These are phyloP conservation scores for Acorus calamus DNA, from an alignment of 106 monocot genomes.

Conservation along the genomic window DNA sequence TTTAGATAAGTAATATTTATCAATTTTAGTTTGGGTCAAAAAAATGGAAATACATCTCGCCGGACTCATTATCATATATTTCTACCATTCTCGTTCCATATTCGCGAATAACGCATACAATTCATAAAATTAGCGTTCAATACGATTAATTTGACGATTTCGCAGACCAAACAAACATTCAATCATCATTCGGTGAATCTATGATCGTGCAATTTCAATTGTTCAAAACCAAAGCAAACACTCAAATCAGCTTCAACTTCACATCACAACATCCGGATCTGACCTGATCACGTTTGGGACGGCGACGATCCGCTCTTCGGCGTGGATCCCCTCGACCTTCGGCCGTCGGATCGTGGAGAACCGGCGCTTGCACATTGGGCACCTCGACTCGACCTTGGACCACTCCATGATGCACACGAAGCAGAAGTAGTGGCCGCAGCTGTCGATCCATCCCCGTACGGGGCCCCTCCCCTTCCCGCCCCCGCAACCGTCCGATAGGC, in stretches of 20 bases:
- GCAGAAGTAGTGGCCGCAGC: constrained; percentile 77
- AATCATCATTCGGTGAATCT: no score
- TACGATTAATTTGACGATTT: no score
- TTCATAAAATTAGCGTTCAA: no score
- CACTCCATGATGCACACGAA: constrained; percentile 91
- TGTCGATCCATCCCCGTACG: constrained; percentile 49
- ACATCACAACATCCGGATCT: background rate
- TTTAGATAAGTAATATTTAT: no score
- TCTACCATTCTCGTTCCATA: no score
- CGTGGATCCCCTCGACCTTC: constrained; percentile 18
- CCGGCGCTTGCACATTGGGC: constrained; percentile 71
- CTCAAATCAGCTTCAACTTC: background rate
- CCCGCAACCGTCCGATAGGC: constrained; percentile 28
- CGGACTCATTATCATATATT: no score
- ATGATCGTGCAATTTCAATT: no score
- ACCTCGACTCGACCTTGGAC: constrained; percentile 76
- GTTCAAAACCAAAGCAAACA: background rate
- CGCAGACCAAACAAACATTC: no score
- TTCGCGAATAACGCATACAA: no score
- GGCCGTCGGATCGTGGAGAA: constrained; percentile 43
- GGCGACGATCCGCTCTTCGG: constrained; percentile 30
- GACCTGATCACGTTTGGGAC: constrained; percentile 68
- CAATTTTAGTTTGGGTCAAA: no score
- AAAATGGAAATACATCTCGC: no score
- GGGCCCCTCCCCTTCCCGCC: constrained; percentile 1